Conservation (phyloP, 352 stramenopile species). For the Detonula confervacea region DNA sequence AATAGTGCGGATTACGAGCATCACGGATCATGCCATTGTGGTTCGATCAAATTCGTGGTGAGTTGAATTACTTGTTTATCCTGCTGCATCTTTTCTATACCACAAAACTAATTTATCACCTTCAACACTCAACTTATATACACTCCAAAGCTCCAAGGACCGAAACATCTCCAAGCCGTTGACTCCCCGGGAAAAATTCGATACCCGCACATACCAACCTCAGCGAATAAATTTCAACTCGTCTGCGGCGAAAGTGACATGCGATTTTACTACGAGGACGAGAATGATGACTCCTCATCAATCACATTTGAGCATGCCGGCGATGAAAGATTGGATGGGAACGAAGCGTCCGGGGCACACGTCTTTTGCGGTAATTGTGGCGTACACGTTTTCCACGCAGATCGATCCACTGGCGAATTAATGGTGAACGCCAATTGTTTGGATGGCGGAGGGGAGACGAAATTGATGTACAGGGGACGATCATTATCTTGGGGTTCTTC, state of each 20-base stretch:
- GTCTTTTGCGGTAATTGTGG: conserved; percentile 57
- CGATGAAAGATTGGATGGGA: background rate
- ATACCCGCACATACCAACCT: conserved; percentile 47
- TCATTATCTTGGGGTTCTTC: conserved; percentile 14
- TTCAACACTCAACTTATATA: too few species aligned
- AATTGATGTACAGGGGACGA: background rate
- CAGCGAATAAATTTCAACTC: conserved; percentile 44
- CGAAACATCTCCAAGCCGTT: conserved; percentile 30
- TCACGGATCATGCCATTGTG: conserved; percentile 48
- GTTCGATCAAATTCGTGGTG: conserved; percentile 55
- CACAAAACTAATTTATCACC: too few species aligned
- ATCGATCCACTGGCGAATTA: conserved; percentile 38
- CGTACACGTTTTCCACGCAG: conserved; percentile 50
- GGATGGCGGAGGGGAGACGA: conserved; percentile 17
- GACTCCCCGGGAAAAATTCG: conserved; percentile 53
- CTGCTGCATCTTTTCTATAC: too few species aligned
- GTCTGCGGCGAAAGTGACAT: conserved; percentile 41
- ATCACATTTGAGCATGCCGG: conserved; percentile 27
- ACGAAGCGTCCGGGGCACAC: conserved; percentile 41
- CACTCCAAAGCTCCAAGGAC: conserved; percentile 29
- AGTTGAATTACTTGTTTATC: too few species aligned
- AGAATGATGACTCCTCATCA: conserved; percentile 24
- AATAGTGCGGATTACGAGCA: conserved; percentile 31
- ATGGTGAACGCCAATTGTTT: conserved; percentile 62
- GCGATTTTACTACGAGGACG: conserved; percentile 53